Conservation (phyloP, 2,329 filamentous ascomycete species). For the Lasiodiplodia theobromae region DNA sequence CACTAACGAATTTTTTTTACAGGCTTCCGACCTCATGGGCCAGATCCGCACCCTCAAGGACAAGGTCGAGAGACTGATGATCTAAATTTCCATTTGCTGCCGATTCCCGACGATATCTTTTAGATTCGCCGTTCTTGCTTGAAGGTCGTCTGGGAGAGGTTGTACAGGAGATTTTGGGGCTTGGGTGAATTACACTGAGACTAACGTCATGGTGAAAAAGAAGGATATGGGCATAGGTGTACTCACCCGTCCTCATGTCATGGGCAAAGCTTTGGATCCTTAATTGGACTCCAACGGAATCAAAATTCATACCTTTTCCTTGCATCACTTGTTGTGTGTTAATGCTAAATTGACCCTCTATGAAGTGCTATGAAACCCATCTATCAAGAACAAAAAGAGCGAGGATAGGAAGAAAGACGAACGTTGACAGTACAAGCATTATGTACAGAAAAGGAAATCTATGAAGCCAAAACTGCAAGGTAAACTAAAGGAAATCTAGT, state of each 20-base stretch:
- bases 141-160: not conserved
- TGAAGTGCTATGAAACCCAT: not conserved
- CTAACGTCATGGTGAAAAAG: not conserved
- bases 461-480: not conserved
- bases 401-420: not conserved
- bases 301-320: not conserved
- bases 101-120: not conserved
- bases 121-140: not conserved
- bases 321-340: not conserved
- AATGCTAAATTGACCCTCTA: not conserved
- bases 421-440: not conserved
- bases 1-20: not conserved
- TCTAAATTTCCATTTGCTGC: slow-evolving; percentile 58
- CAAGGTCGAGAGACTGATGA: slow-evolving; percentile 94
- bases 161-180: not conserved
- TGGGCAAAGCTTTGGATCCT: slow-evolving; percentile 21
- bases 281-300: slow-evolving; percentile 22
- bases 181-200: not conserved
- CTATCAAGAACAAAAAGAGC: not conserved
- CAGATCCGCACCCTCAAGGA: slow-evolving; percentile 91
- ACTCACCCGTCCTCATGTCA: not conserved
- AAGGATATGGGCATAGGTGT: not conserved
- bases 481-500: not conserved
- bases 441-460: not conserved
- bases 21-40: slow-evolving; percentile 72